A percentile compares a stretch with the other conserved stretches of the same genome.
These are phyloP conservation scores for Salvia miltiorrhiza DNA, from an alignment of 257 asterid species.

Conservation along the genomic window DNA sequence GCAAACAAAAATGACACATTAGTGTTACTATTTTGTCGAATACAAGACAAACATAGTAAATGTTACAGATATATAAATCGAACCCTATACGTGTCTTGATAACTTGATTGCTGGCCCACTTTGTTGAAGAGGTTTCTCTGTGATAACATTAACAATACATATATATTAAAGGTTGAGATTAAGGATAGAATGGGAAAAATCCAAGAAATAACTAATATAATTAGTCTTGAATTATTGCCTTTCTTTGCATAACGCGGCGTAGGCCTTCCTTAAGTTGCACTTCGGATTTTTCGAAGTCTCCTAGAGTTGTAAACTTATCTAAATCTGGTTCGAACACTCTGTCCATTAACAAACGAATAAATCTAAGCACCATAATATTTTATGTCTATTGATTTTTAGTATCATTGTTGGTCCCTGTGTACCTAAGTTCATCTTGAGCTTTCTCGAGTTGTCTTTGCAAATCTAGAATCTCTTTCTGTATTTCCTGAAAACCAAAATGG, in stretches of 20 bases:
- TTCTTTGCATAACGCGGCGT: constrained; percentile 49
- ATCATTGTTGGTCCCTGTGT: not conserved
- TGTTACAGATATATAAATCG: no score
- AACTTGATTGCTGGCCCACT: constrained; percentile 57
- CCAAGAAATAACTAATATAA: not conserved
- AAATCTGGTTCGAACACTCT: constrained; percentile 65
- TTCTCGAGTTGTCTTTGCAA: constrained; percentile 55
- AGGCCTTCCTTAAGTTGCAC: constrained; percentile 44
- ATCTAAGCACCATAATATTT: not conserved
- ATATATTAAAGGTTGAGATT: not conserved
- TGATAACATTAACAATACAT: not conserved
- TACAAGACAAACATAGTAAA: no score
- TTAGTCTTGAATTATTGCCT: constrained; percentile 22
- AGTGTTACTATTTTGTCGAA: not conserved
- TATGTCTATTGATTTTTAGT: not conserved
- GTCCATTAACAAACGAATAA: not conserved
- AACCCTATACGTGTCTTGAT: constrained; percentile 77
- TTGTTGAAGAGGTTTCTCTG: constrained; percentile 45
- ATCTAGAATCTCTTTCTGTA: constrained; percentile 45
- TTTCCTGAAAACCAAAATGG: constrained; percentile 35
- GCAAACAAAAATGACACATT: not conserved
- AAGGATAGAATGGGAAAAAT: not conserved
- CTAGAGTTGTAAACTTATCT: constrained; percentile 40
- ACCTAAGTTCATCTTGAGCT: constrained; percentile 47
- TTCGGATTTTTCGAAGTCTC: constrained; percentile 51